Percentiles rank a stretch among this genome's conserved stretches.
These are phyloP conservation scores for Aspergillus sclerotioniger DNA, from an alignment of 495 filamentous ascomycete genomes.

Conservation along the genomic window DNA sequence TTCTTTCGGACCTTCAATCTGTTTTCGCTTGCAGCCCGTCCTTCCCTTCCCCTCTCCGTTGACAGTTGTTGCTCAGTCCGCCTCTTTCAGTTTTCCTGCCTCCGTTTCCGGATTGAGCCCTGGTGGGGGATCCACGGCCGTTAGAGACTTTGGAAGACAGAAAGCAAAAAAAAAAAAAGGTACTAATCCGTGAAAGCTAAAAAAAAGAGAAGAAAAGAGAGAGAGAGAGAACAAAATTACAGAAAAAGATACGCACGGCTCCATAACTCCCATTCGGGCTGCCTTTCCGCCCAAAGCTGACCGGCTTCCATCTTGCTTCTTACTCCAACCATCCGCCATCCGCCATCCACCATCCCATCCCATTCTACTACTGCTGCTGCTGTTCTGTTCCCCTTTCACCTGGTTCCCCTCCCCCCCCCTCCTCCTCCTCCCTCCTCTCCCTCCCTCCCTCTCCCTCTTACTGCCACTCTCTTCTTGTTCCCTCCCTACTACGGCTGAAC, in stretches of 20 bases:
- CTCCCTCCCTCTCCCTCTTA: slow-evolving; percentile 12
- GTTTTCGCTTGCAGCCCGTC: slow-evolving; percentile 20
- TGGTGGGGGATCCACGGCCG: slow-evolving; percentile 42
- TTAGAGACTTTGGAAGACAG: slow-evolving; percentile 25
- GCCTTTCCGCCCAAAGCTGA: slow-evolving; percentile 23
- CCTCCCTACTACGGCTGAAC: slow-evolving; percentile 23
- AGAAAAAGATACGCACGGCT: slow-evolving; percentile 19
- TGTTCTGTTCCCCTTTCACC: slow-evolving; percentile 22
- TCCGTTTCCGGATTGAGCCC: slow-evolving; percentile 43
- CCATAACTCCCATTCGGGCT: slow-evolving; percentile 19
- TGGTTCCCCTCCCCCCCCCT: slow-evolving; percentile 15
- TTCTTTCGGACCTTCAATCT: slow-evolving; percentile 7
- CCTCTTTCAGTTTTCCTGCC: slow-evolving; percentile 5
- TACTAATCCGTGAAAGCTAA: slow-evolving; percentile 5
- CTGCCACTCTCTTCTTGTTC: slow-evolving; percentile 26
- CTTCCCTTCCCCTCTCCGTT: slow-evolving; percentile 12
- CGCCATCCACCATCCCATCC: slow-evolving; percentile 12
- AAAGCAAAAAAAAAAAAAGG: slow-evolving; percentile 10
- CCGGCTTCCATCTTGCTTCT: slow-evolving; percentile 16
- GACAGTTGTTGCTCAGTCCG: slow-evolving; percentile 22
- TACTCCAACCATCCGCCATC: slow-evolving; percentile 11
- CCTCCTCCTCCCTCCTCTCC: slow-evolving; percentile 8
- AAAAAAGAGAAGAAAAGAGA: slow-evolving; percentile 17
- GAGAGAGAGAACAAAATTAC: slow-evolving; percentile 20
- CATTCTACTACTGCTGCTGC: slow-evolving; percentile 28